A percentile compares a stretch with the other conserved stretches of the same genome.
These are phyloP conservation scores for Corymbia maculata DNA, from an alignment of 345 rosid species.

Conservation along the genomic window DNA sequence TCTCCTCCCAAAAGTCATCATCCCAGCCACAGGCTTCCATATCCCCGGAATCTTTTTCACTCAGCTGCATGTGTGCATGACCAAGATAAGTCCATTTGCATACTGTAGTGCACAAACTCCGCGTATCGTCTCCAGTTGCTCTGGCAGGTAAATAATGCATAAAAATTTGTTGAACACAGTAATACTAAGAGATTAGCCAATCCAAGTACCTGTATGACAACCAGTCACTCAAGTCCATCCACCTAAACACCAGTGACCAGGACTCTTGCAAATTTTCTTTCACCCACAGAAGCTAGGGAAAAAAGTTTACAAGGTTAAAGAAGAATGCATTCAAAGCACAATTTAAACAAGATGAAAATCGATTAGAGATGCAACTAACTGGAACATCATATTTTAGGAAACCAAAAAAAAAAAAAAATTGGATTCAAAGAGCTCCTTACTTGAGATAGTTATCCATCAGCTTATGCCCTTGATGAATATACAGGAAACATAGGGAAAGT, in stretches of 20 bases:
- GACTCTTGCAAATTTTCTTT: conserved; percentile 90
- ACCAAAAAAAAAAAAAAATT: not conserved
- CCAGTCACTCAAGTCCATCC: conserved; percentile 99
- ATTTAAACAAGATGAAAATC: not conserved
- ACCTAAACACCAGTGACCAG: conserved; percentile 91
- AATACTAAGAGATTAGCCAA: not conserved
- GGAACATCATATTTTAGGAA: not conserved
- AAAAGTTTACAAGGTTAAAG: not conserved
- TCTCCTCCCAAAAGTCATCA: conserved; percentile 98
- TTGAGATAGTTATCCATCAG: not conserved
- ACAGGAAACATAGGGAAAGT: not conserved
- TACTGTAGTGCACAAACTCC: conserved; percentile 91
- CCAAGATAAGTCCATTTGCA: conserved; percentile 99
- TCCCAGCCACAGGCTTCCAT: conserved; percentile 99
- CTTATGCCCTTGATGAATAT: not conserved
- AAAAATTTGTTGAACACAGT: not conserved
- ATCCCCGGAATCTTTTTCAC: conserved; percentile 64
- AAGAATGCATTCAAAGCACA: not conserved
- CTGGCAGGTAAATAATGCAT: conserved; percentile 19
- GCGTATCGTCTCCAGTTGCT: conserved; percentile 95
- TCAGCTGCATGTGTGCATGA: conserved; percentile 94
- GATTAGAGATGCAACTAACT: not conserved
- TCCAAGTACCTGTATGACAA: conserved; percentile 64
- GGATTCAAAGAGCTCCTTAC: not conserved
- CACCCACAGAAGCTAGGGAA: conserved; percentile 91